Base-by-base conservation (phyloP, 106 monocot genomes). In the Narthecium ossifragum region DNA sequence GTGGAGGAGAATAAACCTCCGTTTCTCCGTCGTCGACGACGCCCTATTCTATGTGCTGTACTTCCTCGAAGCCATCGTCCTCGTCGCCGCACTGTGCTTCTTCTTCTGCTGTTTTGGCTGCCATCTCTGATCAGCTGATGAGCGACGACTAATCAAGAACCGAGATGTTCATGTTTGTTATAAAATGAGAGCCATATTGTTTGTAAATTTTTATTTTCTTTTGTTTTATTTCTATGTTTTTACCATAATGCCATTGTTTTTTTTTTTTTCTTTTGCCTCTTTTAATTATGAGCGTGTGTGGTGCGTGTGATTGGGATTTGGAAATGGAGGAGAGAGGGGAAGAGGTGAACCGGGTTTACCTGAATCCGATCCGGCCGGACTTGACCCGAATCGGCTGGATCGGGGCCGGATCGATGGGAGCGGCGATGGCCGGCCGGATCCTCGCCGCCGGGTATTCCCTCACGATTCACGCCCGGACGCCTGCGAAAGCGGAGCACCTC, bases 381-480 rank as follows among this genome's bases (percentile, higher is more conserved):
- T 13, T 5, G 39, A 70, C 70, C 14, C 34, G 61, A 1, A 12
- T 70, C 22, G 70, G 60, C 30, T 70, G 70, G 70, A 53, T 70
- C 28, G 70, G 70, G 24, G 23, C 39, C 22, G 70, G 70, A 20
- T 24, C 53, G 11, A 76, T 81, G 81, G 81, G 76, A 57, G 71
- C 57, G 14, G 81, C 81, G 36, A 76, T 81, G 81, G 76, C 76
- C 51, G 56, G 41, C 18, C 75, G 67, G 6, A 25, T 81, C 66
- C 67, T 22, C 6, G 12, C 66, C 18, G 75, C 81, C 27, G 81
- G 76, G 17, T 81, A 72, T 66, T 43, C 40, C 34, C 63, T 81
- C 34, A 50, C 81, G 51, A 32, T 69, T 47, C 67, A 63, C 76
- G 72, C 72, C 5, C 81, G 81, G 32, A 73, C 71, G 13, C 63